Evolutionary conservation across 179 eudicot genomes (phyloP), one percentile per base, ranked within the genome.

Genomic region (Heliamphora pulchella): DNA sequence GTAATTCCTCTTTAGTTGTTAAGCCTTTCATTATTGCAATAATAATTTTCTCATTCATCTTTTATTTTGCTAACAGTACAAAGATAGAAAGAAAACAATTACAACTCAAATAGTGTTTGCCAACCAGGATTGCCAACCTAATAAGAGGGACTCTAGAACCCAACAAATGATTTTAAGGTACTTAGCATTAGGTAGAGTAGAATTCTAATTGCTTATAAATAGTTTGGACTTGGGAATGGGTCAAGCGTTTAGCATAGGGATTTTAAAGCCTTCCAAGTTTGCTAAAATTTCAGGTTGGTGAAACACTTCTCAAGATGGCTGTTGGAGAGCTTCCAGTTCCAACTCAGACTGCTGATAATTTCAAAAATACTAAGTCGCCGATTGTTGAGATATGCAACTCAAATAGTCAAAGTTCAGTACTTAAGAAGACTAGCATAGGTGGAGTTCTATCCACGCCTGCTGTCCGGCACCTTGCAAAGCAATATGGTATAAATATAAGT

Each of bases 381-480:
- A 80, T 61, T 55, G 80, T 86, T 48, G 83, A 70, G 61, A 66
- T 71, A 69, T 81, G 74, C 83, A 90, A 80, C 68, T 55, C 81
- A 53, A 81, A 76, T 80, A 66, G 57, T 80, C 82, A 82, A 77
- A 85, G 57, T 82, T 80, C 81, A 54, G 72, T 75, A 73, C 9
- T 72, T 78, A 78, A 75, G 69, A 85, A 73, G 44, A 55, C 83
- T 65, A 86, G 80, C 67, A 62, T 13, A 20, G 82, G 84, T 79
- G 89, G 87, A 64, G 88, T 85, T 81, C 82, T 90, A 81, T 91
- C 91, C 80, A 92, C 98, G 31, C 99, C 99, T 39, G 93, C 92
- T 72, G 91, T 94, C 64, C 95, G 98, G 17, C 87, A 80, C 84
- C 86, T 96, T 78, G 96, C 98, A 82, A 96, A 91, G 82, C 88